A percentile compares a stretch with the other conserved stretches of the same genome.
Conservation (phyloP, 2,329 filamentous ascomycete species). For the Aspergillus sp. region DNA sequence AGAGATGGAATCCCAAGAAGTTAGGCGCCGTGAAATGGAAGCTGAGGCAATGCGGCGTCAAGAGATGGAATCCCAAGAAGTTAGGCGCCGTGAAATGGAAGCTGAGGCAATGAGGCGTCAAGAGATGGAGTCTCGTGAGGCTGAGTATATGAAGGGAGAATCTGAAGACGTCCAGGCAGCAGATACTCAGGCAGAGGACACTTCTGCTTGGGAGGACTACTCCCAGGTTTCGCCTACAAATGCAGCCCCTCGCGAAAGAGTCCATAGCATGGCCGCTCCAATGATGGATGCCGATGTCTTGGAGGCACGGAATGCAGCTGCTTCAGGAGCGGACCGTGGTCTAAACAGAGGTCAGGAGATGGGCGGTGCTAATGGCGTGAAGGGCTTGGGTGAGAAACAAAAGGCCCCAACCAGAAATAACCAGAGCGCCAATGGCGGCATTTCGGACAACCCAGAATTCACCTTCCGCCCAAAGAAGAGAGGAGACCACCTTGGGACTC, state of each 20-base stretch:
- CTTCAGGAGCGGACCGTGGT: not conserved
- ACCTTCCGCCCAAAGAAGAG: not conserved
- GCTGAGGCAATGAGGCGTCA: not conserved
- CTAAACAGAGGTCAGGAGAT: not conserved
- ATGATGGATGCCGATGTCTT: conserved; percentile 6
- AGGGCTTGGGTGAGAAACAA: not conserved
- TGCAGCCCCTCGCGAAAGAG: not conserved
- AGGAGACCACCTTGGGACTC: not conserved
- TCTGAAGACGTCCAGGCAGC: not conserved
- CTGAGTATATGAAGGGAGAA: not conserved
- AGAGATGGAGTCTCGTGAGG: not conserved
- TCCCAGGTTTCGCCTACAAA: not conserved
- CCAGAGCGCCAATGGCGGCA: conserved; percentile 2
- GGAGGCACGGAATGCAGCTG: not conserved
- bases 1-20: too few relatives aligned
- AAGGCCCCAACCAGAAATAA: not conserved
- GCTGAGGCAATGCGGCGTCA: too few relatives aligned
- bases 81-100: too few relatives aligned
- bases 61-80: too few relatives aligned
- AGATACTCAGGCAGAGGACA: not conserved
- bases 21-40: too few relatives aligned
- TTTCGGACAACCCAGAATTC: not conserved
- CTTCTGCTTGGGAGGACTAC: not conserved
- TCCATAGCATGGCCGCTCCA: conserved; percentile 7
- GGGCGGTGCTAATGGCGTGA: not conserved